Conservation (phyloP, 768 basidiomycete species). For the Chalciporus sphaerocephalus region DNA sequence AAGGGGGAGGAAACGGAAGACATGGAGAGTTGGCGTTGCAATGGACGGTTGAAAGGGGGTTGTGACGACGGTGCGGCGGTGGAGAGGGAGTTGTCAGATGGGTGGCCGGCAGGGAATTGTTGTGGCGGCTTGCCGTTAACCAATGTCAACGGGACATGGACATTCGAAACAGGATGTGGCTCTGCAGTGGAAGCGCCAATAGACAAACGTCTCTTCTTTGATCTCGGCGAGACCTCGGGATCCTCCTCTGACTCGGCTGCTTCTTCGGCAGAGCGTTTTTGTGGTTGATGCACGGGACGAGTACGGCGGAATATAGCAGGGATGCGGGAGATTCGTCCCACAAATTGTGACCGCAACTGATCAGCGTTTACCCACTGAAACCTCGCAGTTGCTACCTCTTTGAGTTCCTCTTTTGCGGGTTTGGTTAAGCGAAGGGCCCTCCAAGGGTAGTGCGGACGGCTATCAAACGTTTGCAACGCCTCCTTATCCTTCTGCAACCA, state of each 20-base stretch:
- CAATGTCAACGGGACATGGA: constrained; percentile 15
- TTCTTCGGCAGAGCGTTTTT: constrained; percentile 22
- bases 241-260: constrained; percentile 8
- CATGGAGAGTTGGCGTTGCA: constrained; percentile 29
- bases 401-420: constrained; percentile 25
- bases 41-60: constrained; percentile 15
- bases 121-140: constrained; percentile 31
- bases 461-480: constrained; percentile 25
- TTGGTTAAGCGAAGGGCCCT: constrained; percentile 19
- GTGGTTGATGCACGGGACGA: constrained; percentile 8
- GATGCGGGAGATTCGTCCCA: constrained; percentile 21
- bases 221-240: constrained; percentile 14
- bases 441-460: constrained; percentile 26
- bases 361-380: constrained; percentile 33
- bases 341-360: constrained; percentile 24
- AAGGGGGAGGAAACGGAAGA: constrained; percentile 14
- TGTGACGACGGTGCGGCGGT: constrained; percentile 3
- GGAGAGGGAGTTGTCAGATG: constrained; percentile 5
- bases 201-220: constrained; percentile 28
- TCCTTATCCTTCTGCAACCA: constrained; percentile 27
- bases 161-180: constrained; percentile 2
- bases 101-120: constrained; percentile 27
- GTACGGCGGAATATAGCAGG: constrained; percentile 13
- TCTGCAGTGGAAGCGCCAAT: not conserved
- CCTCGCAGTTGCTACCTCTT: constrained; percentile 22